phyloP scores from a whole-genome alignment of 2,329 filamentous ascomycete genomes.

The Botrytis byssoidea region DNA sequence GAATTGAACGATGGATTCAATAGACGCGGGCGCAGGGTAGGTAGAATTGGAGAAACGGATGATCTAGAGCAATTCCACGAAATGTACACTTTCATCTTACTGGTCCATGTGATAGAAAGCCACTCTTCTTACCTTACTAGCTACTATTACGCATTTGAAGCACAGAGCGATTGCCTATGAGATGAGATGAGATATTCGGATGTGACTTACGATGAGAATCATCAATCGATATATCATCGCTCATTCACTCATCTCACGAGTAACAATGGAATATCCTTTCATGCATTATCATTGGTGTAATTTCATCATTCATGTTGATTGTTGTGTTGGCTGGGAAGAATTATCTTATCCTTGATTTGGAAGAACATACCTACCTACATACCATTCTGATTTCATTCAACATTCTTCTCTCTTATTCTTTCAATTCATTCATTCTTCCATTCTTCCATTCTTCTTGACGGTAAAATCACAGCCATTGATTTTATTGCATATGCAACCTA shows the following conservation, averaged over 20 bases:
- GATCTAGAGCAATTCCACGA: neutral
- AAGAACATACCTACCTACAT: neutral
- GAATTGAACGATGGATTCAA: neutral
- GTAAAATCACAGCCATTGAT: no score
- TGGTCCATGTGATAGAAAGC: neutral
- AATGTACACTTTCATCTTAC: neutral
- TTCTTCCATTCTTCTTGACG: no score
- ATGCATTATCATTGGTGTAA: no score
- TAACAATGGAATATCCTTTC: no score
- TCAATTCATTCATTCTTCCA: neutral
- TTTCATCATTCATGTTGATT: no score
- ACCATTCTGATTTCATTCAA: neutral
- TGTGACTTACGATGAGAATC: neutral
- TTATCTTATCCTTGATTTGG: neutral
- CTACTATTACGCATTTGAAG: no score
- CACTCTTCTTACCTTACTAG: neutral
- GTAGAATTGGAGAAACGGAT: neutral
- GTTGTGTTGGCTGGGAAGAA: no score
- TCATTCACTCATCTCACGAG: no score
- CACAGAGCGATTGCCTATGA: no score
- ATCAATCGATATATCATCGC: no score
- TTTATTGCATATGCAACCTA: neutral
- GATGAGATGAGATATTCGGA: no score
- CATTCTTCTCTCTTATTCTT: neutral
- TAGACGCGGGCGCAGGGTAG: neutral